phyloP scores from a whole-genome alignment of 345 rosid species.

The Arabis alpina region DNA sequence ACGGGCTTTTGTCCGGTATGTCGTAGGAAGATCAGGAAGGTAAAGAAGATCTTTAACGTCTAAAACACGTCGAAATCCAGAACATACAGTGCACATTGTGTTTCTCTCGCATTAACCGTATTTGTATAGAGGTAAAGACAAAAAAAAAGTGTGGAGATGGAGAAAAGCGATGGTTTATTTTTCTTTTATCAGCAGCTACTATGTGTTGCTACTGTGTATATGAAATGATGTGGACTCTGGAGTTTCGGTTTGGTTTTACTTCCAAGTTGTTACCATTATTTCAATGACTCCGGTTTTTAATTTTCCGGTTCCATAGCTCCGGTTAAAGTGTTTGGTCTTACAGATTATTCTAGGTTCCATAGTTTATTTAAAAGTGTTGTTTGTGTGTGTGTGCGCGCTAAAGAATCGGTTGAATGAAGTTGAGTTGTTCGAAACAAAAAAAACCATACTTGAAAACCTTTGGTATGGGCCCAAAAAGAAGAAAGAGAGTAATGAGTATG shows the following conservation, averaged over 20 bases:
- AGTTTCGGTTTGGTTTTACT: constrained; percentile 31
- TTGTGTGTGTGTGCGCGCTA: no score
- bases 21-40: constrained; percentile 85
- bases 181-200: no score
- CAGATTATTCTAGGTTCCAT: no score
- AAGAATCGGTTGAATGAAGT: no score
- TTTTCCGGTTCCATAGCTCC: not conserved
- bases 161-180: not conserved
- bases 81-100: constrained; percentile 3
- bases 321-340: not conserved
- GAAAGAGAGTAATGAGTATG: no score
- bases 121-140: constrained; percentile 34
- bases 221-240: constrained; percentile 23
- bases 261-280: constrained; percentile 11
- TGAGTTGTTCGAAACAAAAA: no score
- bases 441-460: no score
- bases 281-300: constrained; percentile 17
- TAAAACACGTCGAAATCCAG: constrained; percentile 2
- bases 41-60: constrained; percentile 76
- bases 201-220: constrained; percentile 27
- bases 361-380: no score
- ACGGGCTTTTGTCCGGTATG: constrained; percentile 86
- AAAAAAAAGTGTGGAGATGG: constrained; percentile 27
- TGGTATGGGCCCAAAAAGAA: no score
- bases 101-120: constrained; percentile 23